Conservation (phyloP, 2,329 filamentous ascomycete genomes). For the Trichophyton schoenleinii region DNA sequence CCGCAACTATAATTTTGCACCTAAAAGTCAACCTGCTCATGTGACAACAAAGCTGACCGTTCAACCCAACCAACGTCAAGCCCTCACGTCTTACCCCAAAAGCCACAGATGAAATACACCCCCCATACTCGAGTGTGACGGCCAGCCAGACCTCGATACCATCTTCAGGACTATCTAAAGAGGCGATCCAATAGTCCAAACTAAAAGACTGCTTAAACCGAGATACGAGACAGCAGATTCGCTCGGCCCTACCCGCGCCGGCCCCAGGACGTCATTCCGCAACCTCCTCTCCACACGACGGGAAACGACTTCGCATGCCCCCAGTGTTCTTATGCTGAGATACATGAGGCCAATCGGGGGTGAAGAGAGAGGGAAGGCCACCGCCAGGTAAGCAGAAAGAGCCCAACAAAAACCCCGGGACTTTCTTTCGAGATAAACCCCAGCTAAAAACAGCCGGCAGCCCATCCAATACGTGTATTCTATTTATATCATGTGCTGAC, state of each 20-base stretch:
- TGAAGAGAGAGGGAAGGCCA: too few relatives aligned
- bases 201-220: not conserved
- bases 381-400: not conserved
- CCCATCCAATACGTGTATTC: not conserved
- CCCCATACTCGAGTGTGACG: too few relatives aligned
- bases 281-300: not conserved
- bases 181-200: not conserved
- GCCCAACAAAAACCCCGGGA: not conserved
- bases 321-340: too few relatives aligned
- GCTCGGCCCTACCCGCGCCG: not conserved
- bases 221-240: not conserved
- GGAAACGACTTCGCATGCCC: too few relatives aligned
- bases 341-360: too few relatives aligned
- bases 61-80: not conserved
- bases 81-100: not conserved
- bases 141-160: not conserved
- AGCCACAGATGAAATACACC: not conserved
- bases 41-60: not conserved
- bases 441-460: not conserved
- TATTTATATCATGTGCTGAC: conserved; percentile 3
- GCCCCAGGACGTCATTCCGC: not conserved
- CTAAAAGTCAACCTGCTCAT: not conserved
- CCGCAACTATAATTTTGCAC: not conserved
- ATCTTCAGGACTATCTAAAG: not conserved
- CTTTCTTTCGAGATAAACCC: not conserved